Evolutionary conservation across 2,329 filamentous ascomycete genomes (phyloP).

Genomic region (Cordyceps cicadae): DNA sequence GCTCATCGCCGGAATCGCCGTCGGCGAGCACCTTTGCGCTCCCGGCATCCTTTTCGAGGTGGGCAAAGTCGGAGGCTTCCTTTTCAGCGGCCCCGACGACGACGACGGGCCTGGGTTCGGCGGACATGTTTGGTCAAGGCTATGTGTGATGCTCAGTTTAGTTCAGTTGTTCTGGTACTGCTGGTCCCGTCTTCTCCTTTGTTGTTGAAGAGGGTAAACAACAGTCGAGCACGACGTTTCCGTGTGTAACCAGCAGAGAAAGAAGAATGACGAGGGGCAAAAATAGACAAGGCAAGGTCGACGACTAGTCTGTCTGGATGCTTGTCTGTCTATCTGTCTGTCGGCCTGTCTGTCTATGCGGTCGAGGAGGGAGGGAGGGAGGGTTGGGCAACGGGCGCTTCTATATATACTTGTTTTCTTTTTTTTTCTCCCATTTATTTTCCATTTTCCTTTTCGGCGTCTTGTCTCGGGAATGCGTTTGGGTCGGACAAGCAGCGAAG

Average conservation of each 20-base stretch:
- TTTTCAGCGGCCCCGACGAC: background rate
- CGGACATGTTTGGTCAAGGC: background rate
- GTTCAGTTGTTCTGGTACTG: no score
- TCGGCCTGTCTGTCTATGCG: background rate
- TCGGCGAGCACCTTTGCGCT: slow-evolving; percentile 7
- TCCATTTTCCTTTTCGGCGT: background rate
- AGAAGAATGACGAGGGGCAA: background rate
- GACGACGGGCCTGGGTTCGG: background rate
- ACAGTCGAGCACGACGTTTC: no score
- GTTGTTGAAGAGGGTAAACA: no score
- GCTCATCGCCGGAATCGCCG: slow-evolving; percentile 22
- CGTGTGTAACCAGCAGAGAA: background rate
- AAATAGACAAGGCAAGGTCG: background rate
- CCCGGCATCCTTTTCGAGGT: slow-evolving; percentile 1
- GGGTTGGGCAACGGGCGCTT: background rate
- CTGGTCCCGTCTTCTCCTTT: no score
- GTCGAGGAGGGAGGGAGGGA: background rate
- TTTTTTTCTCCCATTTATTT: background rate
- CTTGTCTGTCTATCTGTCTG: background rate
- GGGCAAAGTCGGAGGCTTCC: background rate
- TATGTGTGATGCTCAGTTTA: no score
- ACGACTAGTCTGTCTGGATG: no score
- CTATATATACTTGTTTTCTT: background rate
- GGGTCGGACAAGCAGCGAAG: background rate
- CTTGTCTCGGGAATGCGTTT: background rate